phyloP scores from a whole-genome alignment of 1,284 basidiomycete genomes.

The Puccinia horiana region DNA sequence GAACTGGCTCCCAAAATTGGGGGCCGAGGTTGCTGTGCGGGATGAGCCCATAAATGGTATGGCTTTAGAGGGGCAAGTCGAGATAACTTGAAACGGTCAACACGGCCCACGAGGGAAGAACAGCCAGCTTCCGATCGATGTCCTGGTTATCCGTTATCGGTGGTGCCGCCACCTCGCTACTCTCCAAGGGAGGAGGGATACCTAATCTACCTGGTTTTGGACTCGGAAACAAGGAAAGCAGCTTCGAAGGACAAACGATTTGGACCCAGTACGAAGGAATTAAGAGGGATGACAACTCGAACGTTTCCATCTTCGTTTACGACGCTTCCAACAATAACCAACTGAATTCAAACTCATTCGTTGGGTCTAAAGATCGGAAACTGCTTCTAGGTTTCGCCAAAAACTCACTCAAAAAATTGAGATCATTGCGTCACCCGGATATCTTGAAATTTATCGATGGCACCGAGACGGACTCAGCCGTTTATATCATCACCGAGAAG shows the following conservation, averaged over 20 bases:
- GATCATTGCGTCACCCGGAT: slow-evolving; percentile 90
- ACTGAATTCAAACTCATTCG: slow-evolving; percentile 59
- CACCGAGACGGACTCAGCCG: slow-evolving; percentile 79
- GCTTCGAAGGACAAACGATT: slow-evolving; percentile 52
- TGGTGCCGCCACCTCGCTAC: slow-evolving; percentile 40
- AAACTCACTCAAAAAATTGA: slow-evolving; percentile 85
- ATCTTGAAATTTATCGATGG: slow-evolving; percentile 92
- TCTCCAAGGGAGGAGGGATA: slow-evolving; percentile 44
- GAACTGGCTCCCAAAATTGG: too few species aligned
- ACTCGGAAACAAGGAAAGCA: slow-evolving; percentile 49
- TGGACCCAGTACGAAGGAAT: slow-evolving; percentile 50
- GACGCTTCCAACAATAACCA: slow-evolving; percentile 15
- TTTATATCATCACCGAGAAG: slow-evolving; percentile 93
- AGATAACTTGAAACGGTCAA: too few species aligned
- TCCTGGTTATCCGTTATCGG: slow-evolving; percentile 49
- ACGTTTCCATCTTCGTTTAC: slow-evolving; percentile 82
- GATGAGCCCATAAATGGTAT: too few species aligned
- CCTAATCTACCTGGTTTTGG: slow-evolving; percentile 46
- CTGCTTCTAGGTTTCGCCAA: slow-evolving; percentile 72
- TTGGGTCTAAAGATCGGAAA: slow-evolving; percentile 64
- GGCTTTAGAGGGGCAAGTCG: too few species aligned
- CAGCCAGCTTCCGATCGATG: too few species aligned
- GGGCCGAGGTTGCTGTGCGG: too few species aligned
- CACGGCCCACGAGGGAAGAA: too few species aligned
- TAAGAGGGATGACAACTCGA: slow-evolving; percentile 71